Percentiles rank a stretch among this genome's conserved stretches.
phyloP scores from a whole-genome alignment of 2,329 filamentous ascomycete species.

The Fusarium multiceps region DNA sequence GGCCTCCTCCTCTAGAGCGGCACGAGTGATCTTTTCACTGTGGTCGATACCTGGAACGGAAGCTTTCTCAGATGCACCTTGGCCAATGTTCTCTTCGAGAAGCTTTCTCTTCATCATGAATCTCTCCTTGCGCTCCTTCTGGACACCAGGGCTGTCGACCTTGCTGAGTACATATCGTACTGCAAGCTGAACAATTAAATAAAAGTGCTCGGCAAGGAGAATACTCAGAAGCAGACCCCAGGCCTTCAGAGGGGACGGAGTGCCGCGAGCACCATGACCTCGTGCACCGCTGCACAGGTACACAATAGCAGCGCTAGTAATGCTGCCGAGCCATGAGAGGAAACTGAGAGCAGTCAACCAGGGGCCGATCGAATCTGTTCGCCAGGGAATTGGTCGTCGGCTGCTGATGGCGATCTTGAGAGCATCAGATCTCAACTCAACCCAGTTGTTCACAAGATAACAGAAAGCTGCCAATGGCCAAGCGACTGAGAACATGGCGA shows the following conservation, averaged over 20 bases:
- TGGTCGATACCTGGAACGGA: conserved; percentile 60
- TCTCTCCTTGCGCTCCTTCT: conserved; percentile 84
- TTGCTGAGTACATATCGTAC: conserved; percentile 81
- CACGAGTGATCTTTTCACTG: conserved; percentile 72
- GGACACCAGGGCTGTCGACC: conserved; percentile 85
- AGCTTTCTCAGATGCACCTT: conserved; percentile 63
- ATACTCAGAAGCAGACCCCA: conserved; percentile 87
- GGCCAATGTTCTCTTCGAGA: conserved; percentile 76
- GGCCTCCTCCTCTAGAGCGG: conserved; percentile 72
- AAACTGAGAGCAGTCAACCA: conserved; percentile 89
- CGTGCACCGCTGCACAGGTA: conserved; percentile 84
- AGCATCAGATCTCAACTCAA: conserved; percentile 92
- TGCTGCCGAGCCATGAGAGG: conserved; percentile 90
- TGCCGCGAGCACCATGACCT: conserved; percentile 69
- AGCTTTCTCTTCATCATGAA: conserved; percentile 84
- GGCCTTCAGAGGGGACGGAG: conserved; percentile 75
- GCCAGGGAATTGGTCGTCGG: conserved; percentile 88
- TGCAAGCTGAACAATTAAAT: conserved; percentile 79
- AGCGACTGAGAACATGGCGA: conserved; percentile 89
- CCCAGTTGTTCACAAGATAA: conserved; percentile 95
- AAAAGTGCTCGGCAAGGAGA: conserved; percentile 88
- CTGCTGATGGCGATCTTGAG: conserved; percentile 93
- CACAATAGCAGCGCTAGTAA: conserved; percentile 88
- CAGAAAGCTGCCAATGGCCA: conserved; percentile 94
- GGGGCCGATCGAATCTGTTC: conserved; percentile 92